These are phyloP conservation scores for Populus trichocarpa DNA, from an alignment of 441 rosid genomes.

Conservation along the genomic window DNA sequence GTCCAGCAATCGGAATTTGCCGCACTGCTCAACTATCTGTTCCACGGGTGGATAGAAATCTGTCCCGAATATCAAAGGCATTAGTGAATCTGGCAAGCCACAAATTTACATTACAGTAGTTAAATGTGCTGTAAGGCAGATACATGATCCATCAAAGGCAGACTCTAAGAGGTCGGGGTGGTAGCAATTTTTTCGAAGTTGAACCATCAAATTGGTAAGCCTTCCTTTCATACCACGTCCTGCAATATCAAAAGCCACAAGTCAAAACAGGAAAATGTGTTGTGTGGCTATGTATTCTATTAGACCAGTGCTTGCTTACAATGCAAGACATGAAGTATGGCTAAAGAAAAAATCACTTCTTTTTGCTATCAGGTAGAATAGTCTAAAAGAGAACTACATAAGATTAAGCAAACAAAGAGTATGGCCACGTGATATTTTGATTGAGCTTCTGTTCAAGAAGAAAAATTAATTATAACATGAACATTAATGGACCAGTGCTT, in stretches of 20 bases:
- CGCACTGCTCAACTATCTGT: constrained; percentile 85
- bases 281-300: neutral
- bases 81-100: neutral
- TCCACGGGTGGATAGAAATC: constrained; percentile 80
- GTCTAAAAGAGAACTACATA: neutral
- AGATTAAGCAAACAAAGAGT: neutral
- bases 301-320: neutral
- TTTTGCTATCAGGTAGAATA: neutral
- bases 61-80: constrained; percentile 27
- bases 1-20: constrained; percentile 84
- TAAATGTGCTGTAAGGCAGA: constrained; percentile 5
- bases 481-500: neutral
- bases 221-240: constrained; percentile 58
- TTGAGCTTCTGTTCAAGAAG: neutral
- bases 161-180: constrained; percentile 93
- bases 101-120: constrained; percentile 1
- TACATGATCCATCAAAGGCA: constrained; percentile 73
- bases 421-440: neutral
- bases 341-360: neutral
- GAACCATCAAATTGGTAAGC: constrained; percentile 74
- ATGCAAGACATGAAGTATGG: neutral
- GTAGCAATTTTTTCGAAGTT: constrained; percentile 96
- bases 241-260: constrained; percentile 26
- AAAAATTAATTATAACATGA: neutral
- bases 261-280: neutral